phyloP scores from a whole-genome alignment of 1,139 yeast species.

The Blastobotrys ciferrii region DNA sequence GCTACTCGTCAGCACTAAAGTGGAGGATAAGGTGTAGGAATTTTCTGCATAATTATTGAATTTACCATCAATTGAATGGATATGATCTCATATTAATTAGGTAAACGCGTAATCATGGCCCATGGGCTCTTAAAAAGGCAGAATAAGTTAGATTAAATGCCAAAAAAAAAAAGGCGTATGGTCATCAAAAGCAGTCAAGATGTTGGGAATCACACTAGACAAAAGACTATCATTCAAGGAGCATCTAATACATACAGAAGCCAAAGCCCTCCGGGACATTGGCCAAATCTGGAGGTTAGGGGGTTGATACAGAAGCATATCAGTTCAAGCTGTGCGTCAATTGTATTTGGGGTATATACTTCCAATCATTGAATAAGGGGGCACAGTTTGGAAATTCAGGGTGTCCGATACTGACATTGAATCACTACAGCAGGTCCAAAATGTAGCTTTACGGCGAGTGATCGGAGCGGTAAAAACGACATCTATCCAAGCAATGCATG shows the following conservation, averaged over 20 bases:
- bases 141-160: no score
- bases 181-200: no score
- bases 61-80: no score
- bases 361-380: background rate
- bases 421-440: background rate
- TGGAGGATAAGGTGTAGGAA: no score
- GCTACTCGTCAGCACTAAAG: no score
- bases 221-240: background rate
- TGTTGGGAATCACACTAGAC: conserved; percentile 1
- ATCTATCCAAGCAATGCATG: background rate
- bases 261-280: background rate
- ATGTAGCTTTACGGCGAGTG: background rate
- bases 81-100: no score
- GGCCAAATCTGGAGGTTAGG: conserved; percentile 1
- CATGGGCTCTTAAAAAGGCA: no score
- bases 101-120: no score
- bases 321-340: background rate
- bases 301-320: background rate
- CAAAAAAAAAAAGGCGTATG: no score
- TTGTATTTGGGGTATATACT: background rate
- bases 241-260: background rate
- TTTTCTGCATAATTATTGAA: no score
- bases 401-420: background rate
- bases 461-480: background rate
- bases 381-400: background rate